Base-by-base conservation (phyloP, 1,139 yeast species). In the Nakaseomyces kungkrabaensis region DNA sequence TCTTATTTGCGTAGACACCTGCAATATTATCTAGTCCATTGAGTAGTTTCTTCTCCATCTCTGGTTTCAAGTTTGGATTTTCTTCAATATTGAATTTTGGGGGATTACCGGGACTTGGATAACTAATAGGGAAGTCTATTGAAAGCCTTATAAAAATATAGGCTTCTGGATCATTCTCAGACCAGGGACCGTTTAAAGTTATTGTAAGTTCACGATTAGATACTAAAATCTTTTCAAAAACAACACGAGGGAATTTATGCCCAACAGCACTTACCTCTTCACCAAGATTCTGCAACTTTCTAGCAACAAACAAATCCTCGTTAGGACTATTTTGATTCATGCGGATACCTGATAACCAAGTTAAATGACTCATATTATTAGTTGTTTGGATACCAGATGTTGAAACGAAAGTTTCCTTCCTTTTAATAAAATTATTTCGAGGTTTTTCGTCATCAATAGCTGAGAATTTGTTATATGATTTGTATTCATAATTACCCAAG, bases 301-400 rank as follows among this genome's bases (percentile, higher is more conserved):
- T 33, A 73, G 75, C 54, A 71, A 77, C 52, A 72, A 79, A 51
- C 51, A 62, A 50, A 50, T 65, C 67, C 50, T 68, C 70, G 2
- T 65, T 61, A n/a, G 69, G 79, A 31, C 56, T 55, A 9, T 56
- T 53, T 45, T 60, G 56, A 46, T 62, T 61, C 61, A 78, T 80
- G 50, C 92, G 73, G 5, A 92, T 95, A 46, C 97, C 97, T 0
- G 96, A 83, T 42, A 92, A 83, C 98, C 98, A 92, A 56, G 84
- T 82, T 53, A 92, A 71, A 62, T 90, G 96, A 56, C 82, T 82
- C 37, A 78, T 67, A 52, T 78, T 76, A 48, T 62, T 68, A 51
- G 55, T 52, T 7, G 52, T 52, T 31, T 56, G 59, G 26, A 60
- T 45, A 3, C 73, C 72, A 24, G 72, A 65, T 26, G 65, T 66